Evolutionary conservation across 306 rosid species (phyloP).

Genomic region (Macrotyloma uniflorum): DNA sequence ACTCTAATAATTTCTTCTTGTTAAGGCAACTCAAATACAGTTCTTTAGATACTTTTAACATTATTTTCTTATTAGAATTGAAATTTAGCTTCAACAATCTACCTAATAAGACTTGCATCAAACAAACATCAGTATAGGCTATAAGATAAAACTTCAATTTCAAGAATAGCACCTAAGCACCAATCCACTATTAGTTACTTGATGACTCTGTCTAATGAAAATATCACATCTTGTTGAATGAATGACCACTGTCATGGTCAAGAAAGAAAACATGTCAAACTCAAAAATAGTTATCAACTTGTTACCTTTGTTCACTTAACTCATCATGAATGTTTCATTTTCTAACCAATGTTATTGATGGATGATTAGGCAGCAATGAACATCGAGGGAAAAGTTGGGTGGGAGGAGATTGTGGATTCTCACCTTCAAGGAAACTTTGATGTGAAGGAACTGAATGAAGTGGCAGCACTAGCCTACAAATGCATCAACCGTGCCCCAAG

Average conservation of each 20-base stretch:
- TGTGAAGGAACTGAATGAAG: slow-evolving; percentile 63
- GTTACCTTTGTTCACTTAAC: background rate
- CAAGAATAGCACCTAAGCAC: background rate
- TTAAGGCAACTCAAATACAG: background rate
- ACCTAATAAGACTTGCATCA: background rate
- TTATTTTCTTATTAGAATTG: background rate
- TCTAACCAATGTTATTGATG: slow-evolving; percentile 11
- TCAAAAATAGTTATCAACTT: background rate
- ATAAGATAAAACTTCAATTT: no score
- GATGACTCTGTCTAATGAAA: background rate
- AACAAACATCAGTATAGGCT: no score
- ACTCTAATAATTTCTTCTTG: no score
- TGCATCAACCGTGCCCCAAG: slow-evolving; percentile 64
- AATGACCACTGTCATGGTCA: background rate
- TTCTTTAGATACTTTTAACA: background rate
- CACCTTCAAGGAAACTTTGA: slow-evolving; percentile 63
- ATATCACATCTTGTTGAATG: background rate
- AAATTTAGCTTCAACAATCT: background rate
- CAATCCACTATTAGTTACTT: background rate
- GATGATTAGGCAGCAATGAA: slow-evolving; percentile 74
- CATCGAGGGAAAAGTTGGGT: slow-evolving; percentile 72
- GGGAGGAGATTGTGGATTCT: slow-evolving; percentile 90
- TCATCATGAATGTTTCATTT: background rate
- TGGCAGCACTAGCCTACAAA: slow-evolving; percentile 72
- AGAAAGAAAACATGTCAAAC: background rate